Conservation (phyloP, 2,329 filamentous ascomycete species). For the Hypoxylon sp. region DNA sequence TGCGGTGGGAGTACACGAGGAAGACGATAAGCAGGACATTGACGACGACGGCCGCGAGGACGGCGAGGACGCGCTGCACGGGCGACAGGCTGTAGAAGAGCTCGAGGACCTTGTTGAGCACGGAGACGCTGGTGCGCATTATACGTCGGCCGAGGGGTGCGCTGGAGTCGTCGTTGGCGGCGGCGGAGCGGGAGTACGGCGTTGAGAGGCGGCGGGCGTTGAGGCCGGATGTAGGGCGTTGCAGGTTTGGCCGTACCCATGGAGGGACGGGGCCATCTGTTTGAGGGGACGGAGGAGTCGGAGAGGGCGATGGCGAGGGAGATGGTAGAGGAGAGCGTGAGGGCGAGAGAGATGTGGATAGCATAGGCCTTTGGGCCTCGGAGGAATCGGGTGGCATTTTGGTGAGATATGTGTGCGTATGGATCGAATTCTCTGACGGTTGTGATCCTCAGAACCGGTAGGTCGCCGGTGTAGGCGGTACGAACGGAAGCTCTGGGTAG, state of each 20-base stretch:
- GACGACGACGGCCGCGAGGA: constrained; percentile 63
- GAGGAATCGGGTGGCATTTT: constrained; percentile 63
- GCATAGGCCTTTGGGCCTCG: constrained; percentile 62
- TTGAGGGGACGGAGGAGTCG: constrained; percentile 51
- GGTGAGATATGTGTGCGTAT: background rate
- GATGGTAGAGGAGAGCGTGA: constrained; percentile 51
- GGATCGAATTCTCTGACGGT: constrained; percentile 1
- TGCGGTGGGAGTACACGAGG: constrained; percentile 81
- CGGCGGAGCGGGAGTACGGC: constrained; percentile 54
- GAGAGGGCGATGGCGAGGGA: constrained; percentile 46
- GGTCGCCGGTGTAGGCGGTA: constrained; percentile 5
- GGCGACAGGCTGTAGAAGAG: constrained; percentile 69
- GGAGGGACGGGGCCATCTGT: constrained; percentile 61
- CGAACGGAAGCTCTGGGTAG: constrained; percentile 11
- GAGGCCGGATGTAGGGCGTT: constrained; percentile 39
- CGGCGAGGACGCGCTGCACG: constrained; percentile 72
- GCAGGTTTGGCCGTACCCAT: constrained; percentile 51
- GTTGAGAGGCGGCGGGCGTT: constrained; percentile 59
- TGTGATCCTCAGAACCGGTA: constrained; percentile 2
- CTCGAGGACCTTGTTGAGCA: constrained; percentile 57
- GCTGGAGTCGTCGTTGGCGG: constrained; percentile 32
- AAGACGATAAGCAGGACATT: constrained; percentile 74
- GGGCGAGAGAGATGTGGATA: constrained; percentile 45
- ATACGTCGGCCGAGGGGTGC: constrained; percentile 57
- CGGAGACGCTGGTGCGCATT: constrained; percentile 59